Conservation (phyloP, 805 yeast species). For the Saccharomycopsis fodiens region DNA sequence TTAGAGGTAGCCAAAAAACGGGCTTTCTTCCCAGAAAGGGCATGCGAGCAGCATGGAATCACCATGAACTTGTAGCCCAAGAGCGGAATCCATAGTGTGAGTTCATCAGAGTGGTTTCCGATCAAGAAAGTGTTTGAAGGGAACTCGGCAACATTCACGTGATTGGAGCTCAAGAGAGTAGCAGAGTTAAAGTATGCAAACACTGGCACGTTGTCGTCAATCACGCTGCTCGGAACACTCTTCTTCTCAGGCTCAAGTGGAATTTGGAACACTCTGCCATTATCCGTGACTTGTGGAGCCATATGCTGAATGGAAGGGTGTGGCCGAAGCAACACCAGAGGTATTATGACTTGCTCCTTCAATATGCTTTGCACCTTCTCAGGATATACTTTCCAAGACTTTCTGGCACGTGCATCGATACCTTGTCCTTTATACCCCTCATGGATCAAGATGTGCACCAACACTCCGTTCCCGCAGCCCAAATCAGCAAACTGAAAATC, state of each 20-base stretch:
- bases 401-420: constrained; percentile 81
- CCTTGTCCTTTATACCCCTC: constrained; percentile 85
- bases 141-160: constrained; percentile 57
- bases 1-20: constrained; percentile 41
- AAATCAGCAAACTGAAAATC: constrained; percentile 73
- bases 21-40: constrained; percentile 64
- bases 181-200: constrained; percentile 50
- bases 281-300: constrained; percentile 46
- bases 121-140: constrained; percentile 69
- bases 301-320: constrained; percentile 51
- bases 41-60: constrained; percentile 93
- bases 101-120: constrained; percentile 93
- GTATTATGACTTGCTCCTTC: constrained; percentile 77
- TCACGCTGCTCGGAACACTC: constrained; percentile 26
- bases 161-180: constrained; percentile 41
- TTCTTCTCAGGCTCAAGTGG: constrained; percentile 28
- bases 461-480: constrained; percentile 92
- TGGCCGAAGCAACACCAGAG: constrained; percentile 61
- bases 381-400: constrained; percentile 80
- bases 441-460: constrained; percentile 62
- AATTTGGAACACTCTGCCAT: constrained; percentile 54
- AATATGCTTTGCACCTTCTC: constrained; percentile 47
- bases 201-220: constrained; percentile 32
- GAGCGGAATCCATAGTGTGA: constrained; percentile 92
- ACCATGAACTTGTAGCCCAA: constrained; percentile 82